A percentile compares a stretch with the other conserved stretches of the same genome.
Evolutionary conservation across 192 early-diverging fungal genomes (phyloP).

Genomic region (Entomortierella beljakovae): DNA sequence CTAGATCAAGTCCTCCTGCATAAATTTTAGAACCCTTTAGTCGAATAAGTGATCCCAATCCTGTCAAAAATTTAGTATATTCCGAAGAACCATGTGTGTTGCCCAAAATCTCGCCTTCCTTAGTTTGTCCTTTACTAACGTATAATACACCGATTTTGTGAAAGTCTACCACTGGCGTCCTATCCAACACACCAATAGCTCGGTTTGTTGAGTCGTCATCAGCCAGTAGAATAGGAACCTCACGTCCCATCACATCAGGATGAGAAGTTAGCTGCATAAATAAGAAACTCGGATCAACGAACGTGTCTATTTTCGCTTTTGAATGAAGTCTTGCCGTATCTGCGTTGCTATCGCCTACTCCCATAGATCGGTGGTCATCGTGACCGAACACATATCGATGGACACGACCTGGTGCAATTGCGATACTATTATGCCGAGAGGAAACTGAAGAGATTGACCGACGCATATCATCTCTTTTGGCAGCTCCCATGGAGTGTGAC

Average conservation of each 20-base stretch:
- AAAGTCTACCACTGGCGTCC: conserved; percentile 89
- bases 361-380: conserved; percentile 43
- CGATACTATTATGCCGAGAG: conserved; percentile 50
- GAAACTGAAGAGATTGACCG: conserved; percentile 34
- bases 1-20: conserved; percentile 90
- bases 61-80: conserved; percentile 89
- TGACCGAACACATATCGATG: conserved; percentile 34
- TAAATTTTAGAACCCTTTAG: conserved; percentile 77
- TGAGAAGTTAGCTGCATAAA: conserved; percentile 79
- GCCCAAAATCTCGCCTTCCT: conserved; percentile 88
- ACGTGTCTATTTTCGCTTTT: conserved; percentile 49
- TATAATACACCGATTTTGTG: conserved; percentile 98
- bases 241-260: conserved; percentile 72
- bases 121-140: conserved; percentile 85
- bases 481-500: conserved; percentile 29
- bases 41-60: conserved; percentile 80
- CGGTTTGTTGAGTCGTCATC: conserved; percentile 82
- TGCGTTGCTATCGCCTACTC: conserved; percentile 22
- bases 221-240: conserved; percentile 71
- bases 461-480: conserved; percentile 44
- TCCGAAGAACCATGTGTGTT: conserved; percentile 88
- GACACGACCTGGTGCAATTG: conserved; percentile 11
- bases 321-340: conserved; percentile 20
- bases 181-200: conserved; percentile 86
- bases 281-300: conserved; percentile 68